phyloP scores from a whole-genome alignment of 176 grass and related monocot species.

The Avena sativa region DNA sequence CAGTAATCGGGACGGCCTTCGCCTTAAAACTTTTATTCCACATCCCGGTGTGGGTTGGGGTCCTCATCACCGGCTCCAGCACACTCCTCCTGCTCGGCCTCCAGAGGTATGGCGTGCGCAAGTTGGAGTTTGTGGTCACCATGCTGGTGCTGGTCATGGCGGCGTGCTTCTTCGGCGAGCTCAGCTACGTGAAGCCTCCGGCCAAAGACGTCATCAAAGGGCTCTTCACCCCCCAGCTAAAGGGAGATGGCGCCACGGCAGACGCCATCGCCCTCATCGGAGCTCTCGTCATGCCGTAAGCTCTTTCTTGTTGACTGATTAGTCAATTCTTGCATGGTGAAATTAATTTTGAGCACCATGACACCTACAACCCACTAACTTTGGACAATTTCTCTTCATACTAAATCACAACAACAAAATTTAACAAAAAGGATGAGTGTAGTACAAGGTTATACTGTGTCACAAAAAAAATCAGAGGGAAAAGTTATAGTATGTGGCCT shows the following conservation, averaged over 20 bases:
- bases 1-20: conserved; percentile 87
- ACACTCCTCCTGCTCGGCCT: conserved; percentile 78
- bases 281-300: conserved; percentile 85
- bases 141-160: conserved; percentile 55
- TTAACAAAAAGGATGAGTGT: too few species aligned
- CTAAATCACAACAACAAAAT: too few species aligned
- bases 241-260: conserved; percentile 53
- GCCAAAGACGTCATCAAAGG: conserved; percentile 64
- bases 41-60: conserved; percentile 82
- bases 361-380: too few species aligned
- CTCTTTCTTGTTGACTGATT: too few species aligned
- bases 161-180: conserved; percentile 73
- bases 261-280: conserved; percentile 90
- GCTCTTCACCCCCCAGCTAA: conserved; percentile 32
- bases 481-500: too few species aligned
- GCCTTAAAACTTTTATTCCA: conserved; percentile 83
- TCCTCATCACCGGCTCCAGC: conserved; percentile 87
- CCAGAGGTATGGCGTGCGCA: conserved; percentile 90
- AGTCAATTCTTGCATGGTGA: too few species aligned
- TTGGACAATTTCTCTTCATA: too few species aligned
- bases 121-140: background rate
- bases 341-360: too few species aligned
- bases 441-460: too few species aligned
- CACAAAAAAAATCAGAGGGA: too few species aligned
- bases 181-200: conserved; percentile 78